phyloP scores from a whole-genome alignment of 768 basidiomycete genomes.

The Amanita fuliginea region DNA sequence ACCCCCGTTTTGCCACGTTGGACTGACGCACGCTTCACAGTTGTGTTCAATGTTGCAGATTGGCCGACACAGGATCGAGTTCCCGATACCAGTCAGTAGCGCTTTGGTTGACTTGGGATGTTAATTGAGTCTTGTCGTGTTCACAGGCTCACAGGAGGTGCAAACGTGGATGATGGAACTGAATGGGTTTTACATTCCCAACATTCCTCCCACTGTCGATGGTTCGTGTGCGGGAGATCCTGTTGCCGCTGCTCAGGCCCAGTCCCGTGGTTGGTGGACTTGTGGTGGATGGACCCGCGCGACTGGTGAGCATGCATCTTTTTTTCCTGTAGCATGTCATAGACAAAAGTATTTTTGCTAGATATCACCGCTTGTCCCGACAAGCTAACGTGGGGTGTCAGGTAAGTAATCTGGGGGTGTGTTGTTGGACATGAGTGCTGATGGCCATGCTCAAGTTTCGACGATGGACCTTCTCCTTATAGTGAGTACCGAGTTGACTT shows the following conservation, averaged over 20 bases:
- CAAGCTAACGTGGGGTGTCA: conserved; percentile 69
- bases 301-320: conserved; percentile 22
- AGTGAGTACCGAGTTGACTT: conserved; percentile 37
- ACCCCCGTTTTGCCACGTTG: neutral
- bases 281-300: conserved; percentile 61
- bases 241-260: conserved; percentile 40
- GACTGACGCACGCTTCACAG: conserved; percentile 16
- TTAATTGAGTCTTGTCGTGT: neutral
- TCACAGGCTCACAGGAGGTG: conserved; percentile 49
- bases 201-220: conserved; percentile 48
- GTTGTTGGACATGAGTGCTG: neutral
- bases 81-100: conserved; percentile 43
- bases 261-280: conserved; percentile 83
- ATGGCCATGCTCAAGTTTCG: conserved; percentile 37
- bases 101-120: neutral
- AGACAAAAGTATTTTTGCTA: conserved; percentile 6
- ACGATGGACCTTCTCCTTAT: conserved; percentile 80
- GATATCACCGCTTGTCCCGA: conserved; percentile 61
- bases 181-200: conserved; percentile 58
- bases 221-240: conserved; percentile 62
- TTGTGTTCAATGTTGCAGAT: conserved; percentile 29
- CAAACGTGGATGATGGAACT: conserved; percentile 67
- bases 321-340: neutral
- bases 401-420: conserved; percentile 17
- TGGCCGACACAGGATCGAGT: conserved; percentile 60